Evolutionary conservation across 495 filamentous ascomycete genomes (phyloP), one percentile per base, ranked within the genome.

Genomic region (Hypoxylon lienhwacheense): DNA sequence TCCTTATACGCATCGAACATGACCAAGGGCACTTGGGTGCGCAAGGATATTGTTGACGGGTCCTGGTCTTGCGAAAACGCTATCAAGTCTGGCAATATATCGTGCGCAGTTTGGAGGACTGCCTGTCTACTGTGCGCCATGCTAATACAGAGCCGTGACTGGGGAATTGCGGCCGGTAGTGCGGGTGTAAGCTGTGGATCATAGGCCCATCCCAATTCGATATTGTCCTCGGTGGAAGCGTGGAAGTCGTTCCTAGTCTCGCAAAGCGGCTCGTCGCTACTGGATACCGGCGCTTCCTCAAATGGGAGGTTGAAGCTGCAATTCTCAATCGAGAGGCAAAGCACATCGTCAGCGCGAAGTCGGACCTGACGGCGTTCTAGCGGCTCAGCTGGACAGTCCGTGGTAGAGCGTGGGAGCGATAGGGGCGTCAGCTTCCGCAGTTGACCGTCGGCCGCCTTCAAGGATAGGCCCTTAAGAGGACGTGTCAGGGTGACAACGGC

Each of bases 221-320:
- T 29, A 8, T 52, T 51, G 11, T n/a, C 32, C 3, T 35, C 28
- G n/a, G n/a, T n/a, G n/a, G n/a, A n/a, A n/a, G n/a, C n/a, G n/a
- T n/a, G n/a, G n/a, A n/a, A n/a, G 22, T 35, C 32, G 28, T 20
- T 36, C 12, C 7, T 7, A 24, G 19, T 14, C 1, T 15, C 7
- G 14, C 4, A 2, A 4, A 7, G 7, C 7, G 5, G 1, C n/a
- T 12, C 19, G 1, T 21, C 28, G 10, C 32, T 37, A 21, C 37
- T 35, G 2, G 6, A 2, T 1, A 43, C 7, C 7, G 47, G 28
- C 1, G 7, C 7, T 26, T 67, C 65, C 33, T 65, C 65, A 31
- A 47, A 47, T 7, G 55, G 65, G 8, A 67, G 48, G 32, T 59
- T 67, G 42, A 67, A 65, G 48, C 65, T 67, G 36, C 65, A 67